A percentile compares a stretch with the other conserved stretches of the same genome.
phyloP scores from a whole-genome alignment of 306 rosid species.

The Vigna mungo region DNA sequence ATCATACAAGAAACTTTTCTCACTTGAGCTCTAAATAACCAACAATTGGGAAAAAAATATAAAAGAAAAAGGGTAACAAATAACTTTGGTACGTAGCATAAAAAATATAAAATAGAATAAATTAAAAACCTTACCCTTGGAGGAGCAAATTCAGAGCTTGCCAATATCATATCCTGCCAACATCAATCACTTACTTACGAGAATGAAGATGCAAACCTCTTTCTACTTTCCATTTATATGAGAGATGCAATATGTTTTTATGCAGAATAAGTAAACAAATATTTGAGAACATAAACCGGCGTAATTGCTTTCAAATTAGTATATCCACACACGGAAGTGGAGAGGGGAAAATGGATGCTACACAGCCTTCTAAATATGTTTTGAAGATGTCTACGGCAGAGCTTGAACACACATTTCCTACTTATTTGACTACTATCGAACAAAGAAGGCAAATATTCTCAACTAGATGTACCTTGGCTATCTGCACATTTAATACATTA shows the following conservation, averaged over 20 bases:
- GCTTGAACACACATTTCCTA: slow-evolving; percentile 11
- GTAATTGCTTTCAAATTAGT: slow-evolving; percentile 24
- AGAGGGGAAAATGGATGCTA: slow-evolving; percentile 17
- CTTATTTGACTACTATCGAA: background rate
- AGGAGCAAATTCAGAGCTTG: slow-evolving; percentile 72
- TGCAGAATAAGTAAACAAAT: slow-evolving; percentile 20
- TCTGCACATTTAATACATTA: background rate
- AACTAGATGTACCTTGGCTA: background rate
- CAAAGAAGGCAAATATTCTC: background rate
- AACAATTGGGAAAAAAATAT: slow-evolving; percentile 5
- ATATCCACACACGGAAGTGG: background rate
- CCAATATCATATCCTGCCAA: slow-evolving; percentile 91
- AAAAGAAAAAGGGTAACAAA: slow-evolving; percentile 5
- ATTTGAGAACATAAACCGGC: background rate
- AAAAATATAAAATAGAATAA: background rate
- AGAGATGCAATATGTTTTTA: slow-evolving; percentile 23
- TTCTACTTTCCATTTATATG: slow-evolving; percentile 19
- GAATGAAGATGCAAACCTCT: slow-evolving; percentile 34
- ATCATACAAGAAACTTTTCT: slow-evolving; percentile 86
- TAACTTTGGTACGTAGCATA: background rate
- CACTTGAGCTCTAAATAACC: slow-evolving; percentile 65
- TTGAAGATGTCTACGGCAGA: background rate
- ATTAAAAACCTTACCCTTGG: slow-evolving; percentile 58
- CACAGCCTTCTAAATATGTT: slow-evolving; percentile 20
- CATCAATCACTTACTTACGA: slow-evolving; percentile 27